Conservation (phyloP, 305 asterid genomes). For the Fraxinus platypoda region DNA sequence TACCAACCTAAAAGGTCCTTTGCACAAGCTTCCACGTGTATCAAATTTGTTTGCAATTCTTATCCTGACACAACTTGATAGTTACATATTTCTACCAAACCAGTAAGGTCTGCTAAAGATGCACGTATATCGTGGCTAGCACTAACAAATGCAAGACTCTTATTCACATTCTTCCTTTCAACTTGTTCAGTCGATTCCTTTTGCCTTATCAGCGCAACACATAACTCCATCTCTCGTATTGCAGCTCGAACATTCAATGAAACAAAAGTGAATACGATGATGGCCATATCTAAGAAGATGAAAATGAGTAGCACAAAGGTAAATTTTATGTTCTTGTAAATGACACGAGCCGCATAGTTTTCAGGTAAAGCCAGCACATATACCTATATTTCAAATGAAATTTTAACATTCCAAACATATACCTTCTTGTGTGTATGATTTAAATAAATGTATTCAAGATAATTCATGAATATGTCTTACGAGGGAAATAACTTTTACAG, state of each 20-base stretch:
- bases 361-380: slow-evolving; percentile 41
- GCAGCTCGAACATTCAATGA: slow-evolving; percentile 37
- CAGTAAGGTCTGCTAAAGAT: slow-evolving; percentile 55
- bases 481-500: not conserved
- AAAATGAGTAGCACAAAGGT: slow-evolving; percentile 33
- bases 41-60: slow-evolving; percentile 34
- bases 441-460: not conserved
- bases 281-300: slow-evolving; percentile 33
- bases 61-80: slow-evolving; percentile 31
- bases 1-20: slow-evolving; percentile 49
- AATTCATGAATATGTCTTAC: not conserved
- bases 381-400: slow-evolving; percentile 32
- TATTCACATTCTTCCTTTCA: slow-evolving; percentile 67
- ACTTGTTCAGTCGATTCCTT: slow-evolving; percentile 77
- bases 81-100: slow-evolving; percentile 50
- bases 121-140: slow-evolving; percentile 81
- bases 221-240: slow-evolving; percentile 54
- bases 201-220: slow-evolving; percentile 57
- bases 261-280: slow-evolving; percentile 31
- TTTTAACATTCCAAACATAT: not conserved
- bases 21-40: slow-evolving; percentile 41
- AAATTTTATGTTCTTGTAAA: slow-evolving; percentile 28
- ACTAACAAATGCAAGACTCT: slow-evolving; percentile 57
- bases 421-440: not conserved
- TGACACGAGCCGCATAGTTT: slow-evolving; percentile 26